Conservation (phyloP, 116 monocot genomes). For the Dioscorea cayenensis region DNA sequence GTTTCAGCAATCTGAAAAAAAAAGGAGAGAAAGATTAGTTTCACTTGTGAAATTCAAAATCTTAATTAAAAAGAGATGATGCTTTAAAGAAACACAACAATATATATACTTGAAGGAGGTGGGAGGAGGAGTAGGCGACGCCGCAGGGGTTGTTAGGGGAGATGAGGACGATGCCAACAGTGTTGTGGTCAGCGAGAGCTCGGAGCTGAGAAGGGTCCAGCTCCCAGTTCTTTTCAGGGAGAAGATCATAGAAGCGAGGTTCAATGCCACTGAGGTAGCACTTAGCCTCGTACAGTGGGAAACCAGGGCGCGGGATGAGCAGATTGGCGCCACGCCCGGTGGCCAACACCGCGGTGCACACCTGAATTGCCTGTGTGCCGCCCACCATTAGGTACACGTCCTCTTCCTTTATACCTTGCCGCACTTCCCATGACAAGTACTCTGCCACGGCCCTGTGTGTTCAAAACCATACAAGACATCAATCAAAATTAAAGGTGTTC, state of each 20-base stretch:
- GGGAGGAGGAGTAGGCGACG: constrained; percentile 56
- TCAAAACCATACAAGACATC: too few species aligned
- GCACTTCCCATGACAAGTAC: constrained; percentile 34
- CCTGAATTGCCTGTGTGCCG: constrained; percentile 71
- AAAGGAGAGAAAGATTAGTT: background rate
- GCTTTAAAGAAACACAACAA: too few species aligned
- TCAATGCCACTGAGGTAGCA: constrained; percentile 56
- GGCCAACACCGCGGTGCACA: constrained; percentile 39
- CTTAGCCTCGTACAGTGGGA: constrained; percentile 69
- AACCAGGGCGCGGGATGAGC: constrained; percentile 81
- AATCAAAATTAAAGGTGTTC: too few species aligned
- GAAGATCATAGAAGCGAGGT: constrained; percentile 73
- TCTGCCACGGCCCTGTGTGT: constrained; percentile 74
- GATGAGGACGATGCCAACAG: constrained; percentile 71
- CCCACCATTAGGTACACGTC: constrained; percentile 78
- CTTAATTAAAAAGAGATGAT: too few species aligned
- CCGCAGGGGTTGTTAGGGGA: constrained; percentile 95
- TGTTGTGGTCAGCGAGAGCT: constrained; percentile 40
- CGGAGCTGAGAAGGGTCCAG: constrained; percentile 44
- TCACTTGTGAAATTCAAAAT: too few species aligned
- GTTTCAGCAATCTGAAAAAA: constrained; percentile 58
- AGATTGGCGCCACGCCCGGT: constrained; percentile 45
- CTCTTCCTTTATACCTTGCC: constrained; percentile 21
- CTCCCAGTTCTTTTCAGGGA: constrained; percentile 54
- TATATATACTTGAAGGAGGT: constrained; percentile 50